A percentile compares a stretch with the other conserved stretches of the same genome.
Evolutionary conservation across 1,139 yeast genomes (phyloP).

Genomic region (Pichia kudriavzevii): DNA sequence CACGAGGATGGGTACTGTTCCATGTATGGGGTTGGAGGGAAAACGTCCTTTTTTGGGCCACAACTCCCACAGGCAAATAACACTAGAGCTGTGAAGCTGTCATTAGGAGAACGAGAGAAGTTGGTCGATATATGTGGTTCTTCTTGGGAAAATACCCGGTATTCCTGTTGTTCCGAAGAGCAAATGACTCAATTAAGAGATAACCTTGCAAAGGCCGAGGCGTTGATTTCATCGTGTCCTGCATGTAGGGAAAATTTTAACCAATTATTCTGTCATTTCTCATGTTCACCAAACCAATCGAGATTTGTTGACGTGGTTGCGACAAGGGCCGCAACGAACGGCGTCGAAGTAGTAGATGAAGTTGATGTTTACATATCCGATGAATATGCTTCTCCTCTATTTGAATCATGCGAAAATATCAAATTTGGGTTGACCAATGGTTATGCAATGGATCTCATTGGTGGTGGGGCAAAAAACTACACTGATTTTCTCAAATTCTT

Average conservation of each 20-base stretch:
- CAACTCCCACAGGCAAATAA: conserved; percentile 71
- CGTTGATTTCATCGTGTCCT: conserved; percentile 84
- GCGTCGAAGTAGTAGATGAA: conserved; percentile 60
- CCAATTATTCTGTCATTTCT: conserved; percentile 79
- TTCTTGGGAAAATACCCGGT: conserved; percentile 40
- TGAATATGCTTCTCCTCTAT: conserved; percentile 54
- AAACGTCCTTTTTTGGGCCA: conserved; percentile 68
- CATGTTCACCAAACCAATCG: conserved; percentile 84
- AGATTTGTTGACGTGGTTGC: conserved; percentile 60
- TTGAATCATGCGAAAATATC: conserved; percentile 79
- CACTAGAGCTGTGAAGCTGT: conserved; percentile 31
- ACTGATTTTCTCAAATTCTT: conserved; percentile 71
- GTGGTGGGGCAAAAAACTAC: conserved; percentile 86
- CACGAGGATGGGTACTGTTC: conserved; percentile 40
- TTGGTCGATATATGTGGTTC: conserved; percentile 66
- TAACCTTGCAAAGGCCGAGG: conserved; percentile 67
- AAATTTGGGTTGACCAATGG: conserved; percentile 95
- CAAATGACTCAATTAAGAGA: conserved; percentile 41
- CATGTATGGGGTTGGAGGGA: conserved; percentile 63
- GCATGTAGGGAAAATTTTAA: conserved; percentile 86
- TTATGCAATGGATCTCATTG: conserved; percentile 91
- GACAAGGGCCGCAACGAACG: conserved; percentile 44
- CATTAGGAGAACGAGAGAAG: conserved; percentile 35
- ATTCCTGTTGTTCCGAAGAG: conserved; percentile 47
- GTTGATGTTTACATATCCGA: conserved; percentile 55